Base-by-base conservation (phyloP, 805 yeast genomes). In the Suhomyces canberraensis region DNA sequence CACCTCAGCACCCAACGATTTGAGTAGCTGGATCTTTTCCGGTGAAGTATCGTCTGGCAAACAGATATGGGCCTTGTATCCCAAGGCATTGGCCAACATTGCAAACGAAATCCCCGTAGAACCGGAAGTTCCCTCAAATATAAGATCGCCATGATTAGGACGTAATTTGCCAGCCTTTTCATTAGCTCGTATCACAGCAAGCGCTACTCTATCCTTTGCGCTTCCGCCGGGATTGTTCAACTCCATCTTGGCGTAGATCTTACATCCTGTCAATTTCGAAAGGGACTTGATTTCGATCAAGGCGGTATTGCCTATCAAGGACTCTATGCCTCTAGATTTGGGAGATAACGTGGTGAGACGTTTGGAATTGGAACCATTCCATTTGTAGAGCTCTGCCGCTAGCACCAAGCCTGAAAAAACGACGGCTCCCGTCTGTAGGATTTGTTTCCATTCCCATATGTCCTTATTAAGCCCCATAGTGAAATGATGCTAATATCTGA, bases 81-180 rank as follows among this genome's bases (percentile, higher is more conserved):
- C 98, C 35, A 85, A 58, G 0, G 96, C 84, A 47, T 88, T 79
- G 44, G 95, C 86, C n/a, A 93, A 71, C 60, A 89, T 78, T 0
- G 97, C 96, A 49, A 91, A 75, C 1, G 96, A 86, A 9, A 93
- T 93, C 3, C 98, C 98, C 0, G 98, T 91, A 0, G 97, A 89
- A 0, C 98, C 98, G 8, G 93, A 82, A 0, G 98, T 93, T 6
- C 98, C 98, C 64, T 91, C 98, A 58, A 81, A 89, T 1, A 91
- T 83, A 11, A 79, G 69, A 51, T 87, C 93, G 1, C 85, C 88
- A 26, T 58, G 61, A 29, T 76, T 57, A 0, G 86, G 84, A 4
- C 64, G 55, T 26, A 90, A 57, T 4, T 66, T 52, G 0, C 93
- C 93, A 31, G 51, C 33, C 4, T 47, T 37, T 53, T 87, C 95